Conservation (phyloP, 805 yeast genomes). For the Yamadazyma insecticola region DNA sequence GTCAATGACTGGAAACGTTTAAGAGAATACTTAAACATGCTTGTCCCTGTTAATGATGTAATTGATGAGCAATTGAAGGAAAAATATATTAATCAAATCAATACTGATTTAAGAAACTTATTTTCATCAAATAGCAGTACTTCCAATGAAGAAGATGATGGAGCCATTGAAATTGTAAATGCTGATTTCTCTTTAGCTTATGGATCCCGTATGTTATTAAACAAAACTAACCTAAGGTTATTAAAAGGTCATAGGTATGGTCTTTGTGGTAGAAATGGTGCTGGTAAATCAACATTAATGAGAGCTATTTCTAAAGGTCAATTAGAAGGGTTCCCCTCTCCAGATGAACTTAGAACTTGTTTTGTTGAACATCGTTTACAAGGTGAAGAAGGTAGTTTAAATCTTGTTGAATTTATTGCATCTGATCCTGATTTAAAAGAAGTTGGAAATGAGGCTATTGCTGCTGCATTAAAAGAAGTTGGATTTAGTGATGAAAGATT, state of each 20-base stretch:
- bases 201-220: slow-evolving; percentile 94
- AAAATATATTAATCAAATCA: slow-evolving; percentile 39
- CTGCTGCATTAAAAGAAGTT: slow-evolving; percentile 73
- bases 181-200: slow-evolving; percentile 94
- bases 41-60: slow-evolving; percentile 16
- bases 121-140: slow-evolving; percentile 42
- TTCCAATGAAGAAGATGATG: slow-evolving; percentile 60
- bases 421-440: slow-evolving; percentile 74
- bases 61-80: slow-evolving; percentile 26
- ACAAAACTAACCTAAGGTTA: slow-evolving; percentile 84
- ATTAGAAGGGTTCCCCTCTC: slow-evolving; percentile 94
- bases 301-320: slow-evolving; percentile 95
- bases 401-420: slow-evolving; percentile 82
- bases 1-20: slow-evolving; percentile 47
- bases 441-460: slow-evolving; percentile 65
- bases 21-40: slow-evolving; percentile 46
- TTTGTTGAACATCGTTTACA: slow-evolving; percentile 96
- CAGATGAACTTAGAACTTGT: slow-evolving; percentile 82
- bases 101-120: slow-evolving; percentile 47
- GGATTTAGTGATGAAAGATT: slow-evolving; percentile 92
- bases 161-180: slow-evolving; percentile 88
- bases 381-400: slow-evolving; percentile 90
- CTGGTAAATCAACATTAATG: slow-evolving; percentile 97
- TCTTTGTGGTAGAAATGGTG: slow-evolving; percentile 97
- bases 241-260: slow-evolving; percentile 96